Base-by-base conservation (phyloP, 1,284 basidiomycete genomes). In the Mycocalia duriaeana region DNA sequence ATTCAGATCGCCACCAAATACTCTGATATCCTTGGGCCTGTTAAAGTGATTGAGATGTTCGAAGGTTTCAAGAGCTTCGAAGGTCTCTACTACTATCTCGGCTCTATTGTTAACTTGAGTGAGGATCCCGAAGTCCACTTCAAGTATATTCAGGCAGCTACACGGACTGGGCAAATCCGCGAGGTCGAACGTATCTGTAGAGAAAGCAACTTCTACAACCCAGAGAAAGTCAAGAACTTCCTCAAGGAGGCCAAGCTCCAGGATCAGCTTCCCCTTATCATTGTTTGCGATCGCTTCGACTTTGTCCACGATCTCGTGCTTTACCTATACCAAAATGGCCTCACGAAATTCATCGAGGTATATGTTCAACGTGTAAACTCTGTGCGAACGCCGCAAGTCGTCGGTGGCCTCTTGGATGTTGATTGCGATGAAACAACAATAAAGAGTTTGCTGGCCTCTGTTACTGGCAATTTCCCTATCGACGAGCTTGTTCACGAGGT, bases 171-270 rank as follows among this genome's bases (percentile, higher is more conserved):
- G 38, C 96, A 99, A 66, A 94, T 99, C 61, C 87, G 96, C 50
- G 96, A 99, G 66, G 96, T 99, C 52, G 96, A 99, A 72, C 91
- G 96, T 50, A 95, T 99, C 61, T 96, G 94, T 66, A 81, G 96
- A 53, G 96, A 99, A 75, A 93, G 90, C 66, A 98, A 99, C 72
- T 79, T 77, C 71, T 99, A 99, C 80, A 96, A 96, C 69, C 91
- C 96, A 2, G 96, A 99, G 74, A 99, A 99, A 72, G 96, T 99
- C 77, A 99, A 99, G 79, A 99, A 99, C 75, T 99, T 97, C 86
- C 85, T 99, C 69, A 95, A 94, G 67, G 96, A 99, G 66, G 95
- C 95, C 60, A 96, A 97, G 64, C 85, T 99, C 31, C 72, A 85
- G 38, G 96, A 99, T 68, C 96, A 99, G 68, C 84, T 99, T 28